These are phyloP conservation scores for Spinellus fusiger DNA, from an alignment of 192 early-diverging fungal species.

Conservation along the genomic window DNA sequence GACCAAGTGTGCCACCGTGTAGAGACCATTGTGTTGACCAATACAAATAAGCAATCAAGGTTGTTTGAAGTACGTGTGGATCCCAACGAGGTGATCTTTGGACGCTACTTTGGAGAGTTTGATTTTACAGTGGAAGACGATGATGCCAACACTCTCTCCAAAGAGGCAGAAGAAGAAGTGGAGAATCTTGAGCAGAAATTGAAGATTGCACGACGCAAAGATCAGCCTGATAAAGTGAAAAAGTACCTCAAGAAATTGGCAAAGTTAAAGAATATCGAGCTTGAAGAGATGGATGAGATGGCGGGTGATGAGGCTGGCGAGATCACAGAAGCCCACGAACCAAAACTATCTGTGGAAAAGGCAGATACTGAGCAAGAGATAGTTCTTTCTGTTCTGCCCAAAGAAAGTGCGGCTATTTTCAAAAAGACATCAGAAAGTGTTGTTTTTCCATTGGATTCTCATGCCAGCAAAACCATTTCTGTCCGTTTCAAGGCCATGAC, in stretches of 20 bases:
- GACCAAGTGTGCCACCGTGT: conserved; percentile 43
- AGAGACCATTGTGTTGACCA: conserved; percentile 69
- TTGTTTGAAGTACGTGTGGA: conserved; percentile 75
- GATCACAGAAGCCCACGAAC: neutral
- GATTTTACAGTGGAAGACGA: conserved; percentile 61
- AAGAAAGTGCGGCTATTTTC: conserved; percentile 20
- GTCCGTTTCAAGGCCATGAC: conserved; percentile 52
- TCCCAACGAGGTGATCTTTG: conserved; percentile 60
- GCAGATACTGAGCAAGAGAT: conserved; percentile 18
- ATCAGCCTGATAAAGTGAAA: conserved; percentile 76
- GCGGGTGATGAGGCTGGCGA: neutral
- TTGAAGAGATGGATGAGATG: conserved; percentile 4
- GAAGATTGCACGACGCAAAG: conserved; percentile 93
- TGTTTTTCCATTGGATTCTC: conserved; percentile 63
- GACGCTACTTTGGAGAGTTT: conserved; percentile 48
- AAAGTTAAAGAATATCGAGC: conserved; percentile 35
- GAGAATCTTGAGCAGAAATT: conserved; percentile 95
- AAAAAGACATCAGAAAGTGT: conserved; percentile 56
- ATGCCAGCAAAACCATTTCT: conserved; percentile 57
- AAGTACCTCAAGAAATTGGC: conserved; percentile 75
- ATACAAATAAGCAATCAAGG: conserved; percentile 76
- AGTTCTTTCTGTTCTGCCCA: neutral
- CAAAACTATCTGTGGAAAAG: conserved; percentile 18
- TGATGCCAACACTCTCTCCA: conserved; percentile 41
- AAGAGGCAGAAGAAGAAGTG: conserved; percentile 90